phyloP scores from a whole-genome alignment of 306 rosid genomes.

The Castanopsis chinensis region DNA sequence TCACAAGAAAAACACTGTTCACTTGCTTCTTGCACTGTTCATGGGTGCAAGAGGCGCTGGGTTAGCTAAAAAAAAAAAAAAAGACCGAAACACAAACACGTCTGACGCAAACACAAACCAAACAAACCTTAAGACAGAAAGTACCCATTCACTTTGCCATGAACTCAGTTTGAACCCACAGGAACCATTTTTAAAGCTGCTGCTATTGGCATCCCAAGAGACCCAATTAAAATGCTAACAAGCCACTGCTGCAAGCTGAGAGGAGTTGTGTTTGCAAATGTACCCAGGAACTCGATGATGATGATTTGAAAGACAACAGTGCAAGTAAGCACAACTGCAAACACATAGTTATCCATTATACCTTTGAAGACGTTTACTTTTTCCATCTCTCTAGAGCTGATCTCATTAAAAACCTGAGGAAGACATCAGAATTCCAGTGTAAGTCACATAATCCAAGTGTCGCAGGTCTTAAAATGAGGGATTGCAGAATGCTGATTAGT shows the following conservation, averaged over 20 bases:
- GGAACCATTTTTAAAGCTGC: slow-evolving; percentile 84
- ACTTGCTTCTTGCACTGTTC: no score
- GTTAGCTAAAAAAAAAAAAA: no score
- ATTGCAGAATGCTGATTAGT: background rate
- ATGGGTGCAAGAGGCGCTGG: no score
- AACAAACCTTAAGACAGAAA: no score
- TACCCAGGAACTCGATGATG: slow-evolving; percentile 72
- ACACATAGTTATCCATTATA: slow-evolving; percentile 74
- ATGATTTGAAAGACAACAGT: slow-evolving; percentile 82
- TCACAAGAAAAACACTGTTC: no score
- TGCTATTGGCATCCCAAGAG: slow-evolving; percentile 90
- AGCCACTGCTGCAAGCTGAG: slow-evolving; percentile 73
- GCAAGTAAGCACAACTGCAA: slow-evolving; percentile 68
- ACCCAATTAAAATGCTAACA: slow-evolving; percentile 58
- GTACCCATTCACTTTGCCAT: slow-evolving; percentile 30
- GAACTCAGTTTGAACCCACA: slow-evolving; percentile 45
- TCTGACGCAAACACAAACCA: no score
- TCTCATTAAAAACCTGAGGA: slow-evolving; percentile 87
- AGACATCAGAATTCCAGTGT: slow-evolving; percentile 14
- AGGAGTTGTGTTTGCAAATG: slow-evolving; percentile 83
- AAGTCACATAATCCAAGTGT: slow-evolving; percentile 6
- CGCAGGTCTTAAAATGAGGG: slow-evolving; percentile 2
- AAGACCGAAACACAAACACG: no score
- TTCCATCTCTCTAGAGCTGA: slow-evolving; percentile 98
- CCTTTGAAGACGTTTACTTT: slow-evolving; percentile 86